Base-by-base conservation (phyloP, 2,329 filamentous ascomycete genomes). In the Cladophialophora bantiana region DNA sequence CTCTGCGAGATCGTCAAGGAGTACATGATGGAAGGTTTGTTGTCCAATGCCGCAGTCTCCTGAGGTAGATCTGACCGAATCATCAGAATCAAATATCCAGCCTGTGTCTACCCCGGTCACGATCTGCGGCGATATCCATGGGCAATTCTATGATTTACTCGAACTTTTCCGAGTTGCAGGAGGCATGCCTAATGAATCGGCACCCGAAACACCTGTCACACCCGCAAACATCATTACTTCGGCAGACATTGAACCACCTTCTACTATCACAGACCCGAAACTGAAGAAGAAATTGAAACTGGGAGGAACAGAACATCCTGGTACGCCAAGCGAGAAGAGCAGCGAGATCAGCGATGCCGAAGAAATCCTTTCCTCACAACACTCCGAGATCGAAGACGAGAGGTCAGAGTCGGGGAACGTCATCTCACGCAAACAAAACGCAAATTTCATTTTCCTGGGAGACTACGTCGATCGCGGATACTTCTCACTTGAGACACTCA, bases 1-100 rank as follows among this genome's bases (percentile, higher is more conserved):
- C 86, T 99, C 57, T 99, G 95, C 79, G 95, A 99, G 83, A 96
- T 96, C 77, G 95, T 98, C 68, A 99, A 99, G 83, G 95, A 98
- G 81, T 96, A 93, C 72, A 86, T 99, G 75, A 99, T 99, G 95
- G 95, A 99, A 85, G 93, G 93, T 95, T 78, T 73, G 82, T 75
- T 71, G 42, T 50, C 55, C 48, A 12, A 52, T 40, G 7, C 32
- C 38, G 7, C 18, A 32, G 9, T 52, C 42, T 42, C 53, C 36
- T 58, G 34, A 65, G 35, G 15, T 53, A 20, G 35, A 26, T 63
- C 55, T 69, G 50, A 69, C 62, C 26, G 31, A 12, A 9, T 20
- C 9, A 12, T 9, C 73, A 96, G 95, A 99, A 82, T 97, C 94
- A 71, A 99, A 99, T 78, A 98, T 99, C 67, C 95, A 98, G 78